phyloP scores from a whole-genome alignment of 495 filamentous ascomycete species.

The Oidiodendron maius region DNA sequence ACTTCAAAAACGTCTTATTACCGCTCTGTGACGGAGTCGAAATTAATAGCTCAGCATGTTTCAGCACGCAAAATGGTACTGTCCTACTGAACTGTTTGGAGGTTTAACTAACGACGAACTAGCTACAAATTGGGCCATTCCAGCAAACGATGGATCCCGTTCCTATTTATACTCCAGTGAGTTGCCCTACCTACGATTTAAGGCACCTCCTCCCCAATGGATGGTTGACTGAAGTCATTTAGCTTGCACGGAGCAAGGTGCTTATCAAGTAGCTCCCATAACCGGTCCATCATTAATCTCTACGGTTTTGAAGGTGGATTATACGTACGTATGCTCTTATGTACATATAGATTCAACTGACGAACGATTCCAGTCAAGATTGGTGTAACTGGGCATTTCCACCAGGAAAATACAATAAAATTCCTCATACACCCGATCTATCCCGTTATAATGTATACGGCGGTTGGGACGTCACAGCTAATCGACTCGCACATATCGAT shows the following conservation, averaged over 20 bases:
- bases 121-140: constrained; percentile 31
- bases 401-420: constrained; percentile 32
- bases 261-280: constrained; percentile 38
- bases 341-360: background rate
- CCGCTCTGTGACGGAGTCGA: constrained; percentile 34
- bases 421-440: constrained; percentile 35
- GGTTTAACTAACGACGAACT: background rate
- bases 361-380: constrained; percentile 20
- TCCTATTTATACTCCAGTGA: constrained; percentile 38
- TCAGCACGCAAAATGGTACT: constrained; percentile 34
- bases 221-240: background rate
- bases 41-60: constrained; percentile 36
- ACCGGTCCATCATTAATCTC: constrained; percentile 35
- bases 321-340: constrained; percentile 29
- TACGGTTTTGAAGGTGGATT: constrained; percentile 35
- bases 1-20: constrained; percentile 35
- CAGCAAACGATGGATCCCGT: constrained; percentile 27
- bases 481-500: constrained; percentile 42
- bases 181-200: background rate
- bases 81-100: background rate
- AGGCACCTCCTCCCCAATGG: background rate
- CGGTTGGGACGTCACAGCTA: constrained; percentile 34
- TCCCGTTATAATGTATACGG: constrained; percentile 35
- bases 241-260: constrained; percentile 41
- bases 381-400: constrained; percentile 47